phyloP scores from a whole-genome alignment of 306 rosid species.

The Ziziphus jujuba region DNA sequence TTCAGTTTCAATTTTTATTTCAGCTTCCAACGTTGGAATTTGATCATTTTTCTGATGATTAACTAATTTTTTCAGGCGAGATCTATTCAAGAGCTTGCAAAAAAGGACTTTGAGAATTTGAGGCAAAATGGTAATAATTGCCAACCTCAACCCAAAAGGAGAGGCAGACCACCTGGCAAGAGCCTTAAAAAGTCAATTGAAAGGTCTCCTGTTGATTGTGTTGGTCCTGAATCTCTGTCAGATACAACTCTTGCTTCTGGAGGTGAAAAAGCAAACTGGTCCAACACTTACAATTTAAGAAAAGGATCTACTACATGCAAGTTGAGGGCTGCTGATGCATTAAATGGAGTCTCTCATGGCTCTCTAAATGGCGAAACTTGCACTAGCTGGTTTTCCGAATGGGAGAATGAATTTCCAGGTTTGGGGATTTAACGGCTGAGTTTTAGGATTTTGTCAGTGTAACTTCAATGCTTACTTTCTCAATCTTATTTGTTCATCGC shows the following conservation, averaged over 20 bases:
- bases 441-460: neutral
- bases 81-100: slow-evolving; percentile 78
- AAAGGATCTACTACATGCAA: slow-evolving; percentile 42
- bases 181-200: slow-evolving; percentile 48
- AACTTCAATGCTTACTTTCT: neutral
- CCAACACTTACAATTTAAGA: slow-evolving; percentile 70
- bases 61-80: slow-evolving; percentile 60
- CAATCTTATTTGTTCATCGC: neutral
- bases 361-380: slow-evolving; percentile 52
- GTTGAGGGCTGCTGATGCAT: slow-evolving; percentile 47
- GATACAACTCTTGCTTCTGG: slow-evolving; percentile 68
- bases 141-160: slow-evolving; percentile 67
- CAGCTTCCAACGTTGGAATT: neutral
- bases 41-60: slow-evolving; percentile 13
- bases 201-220: slow-evolving; percentile 44
- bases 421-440: neutral
- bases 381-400: slow-evolving; percentile 59
- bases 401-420: slow-evolving; percentile 97
- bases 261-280: slow-evolving; percentile 56
- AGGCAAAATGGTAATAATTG: slow-evolving; percentile 76
- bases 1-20: slow-evolving; percentile 20
- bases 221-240: slow-evolving; percentile 52
- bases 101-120: slow-evolving; percentile 84
- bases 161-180: slow-evolving; percentile 96
- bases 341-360: slow-evolving; percentile 37